These are phyloP conservation scores for Limonium bicolor DNA, from an alignment of 148 eudicot genomes.

Conservation along the genomic window DNA sequence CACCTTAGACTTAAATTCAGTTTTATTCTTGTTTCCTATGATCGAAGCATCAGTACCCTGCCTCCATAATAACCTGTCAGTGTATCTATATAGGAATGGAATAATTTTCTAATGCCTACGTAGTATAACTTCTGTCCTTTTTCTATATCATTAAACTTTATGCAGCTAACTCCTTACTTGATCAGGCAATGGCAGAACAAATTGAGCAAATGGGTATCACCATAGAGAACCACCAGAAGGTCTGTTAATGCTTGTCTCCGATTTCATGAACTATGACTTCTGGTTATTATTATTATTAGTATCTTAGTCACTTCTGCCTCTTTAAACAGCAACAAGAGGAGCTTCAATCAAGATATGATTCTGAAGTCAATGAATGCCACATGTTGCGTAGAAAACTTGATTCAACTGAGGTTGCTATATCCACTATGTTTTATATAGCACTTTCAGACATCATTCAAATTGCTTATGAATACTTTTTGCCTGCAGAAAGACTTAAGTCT, in stretches of 20 bases:
- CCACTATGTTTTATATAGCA: neutral
- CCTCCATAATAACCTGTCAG: no score
- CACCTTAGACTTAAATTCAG: no score
- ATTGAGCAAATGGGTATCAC: constrained; percentile 8
- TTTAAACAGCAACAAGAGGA: constrained; percentile 8
- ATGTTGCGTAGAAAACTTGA: constrained; percentile 2
- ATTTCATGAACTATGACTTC: neutral
- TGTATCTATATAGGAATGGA: no score
- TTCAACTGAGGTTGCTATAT: constrained; percentile 23
- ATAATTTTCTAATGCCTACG: no score
- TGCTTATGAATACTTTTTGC: neutral
- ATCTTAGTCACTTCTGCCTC: neutral
- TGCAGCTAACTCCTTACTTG: neutral
- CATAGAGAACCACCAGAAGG: constrained; percentile 6
- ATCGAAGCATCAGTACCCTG: no score
- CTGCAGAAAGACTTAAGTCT: constrained; percentile 28
- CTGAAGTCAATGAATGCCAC: constrained; percentile 2
- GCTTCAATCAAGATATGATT: constrained; percentile 2
- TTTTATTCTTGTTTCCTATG: no score
- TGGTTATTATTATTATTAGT: neutral
- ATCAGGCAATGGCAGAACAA: constrained; percentile 17
- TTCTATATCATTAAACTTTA: no score
- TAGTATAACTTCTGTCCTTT: no score
- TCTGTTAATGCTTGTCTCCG: neutral
- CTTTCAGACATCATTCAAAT: neutral